Conservation (phyloP, 2,329 filamentous ascomycete genomes). For the Ophiostoma triangulosporum region DNA sequence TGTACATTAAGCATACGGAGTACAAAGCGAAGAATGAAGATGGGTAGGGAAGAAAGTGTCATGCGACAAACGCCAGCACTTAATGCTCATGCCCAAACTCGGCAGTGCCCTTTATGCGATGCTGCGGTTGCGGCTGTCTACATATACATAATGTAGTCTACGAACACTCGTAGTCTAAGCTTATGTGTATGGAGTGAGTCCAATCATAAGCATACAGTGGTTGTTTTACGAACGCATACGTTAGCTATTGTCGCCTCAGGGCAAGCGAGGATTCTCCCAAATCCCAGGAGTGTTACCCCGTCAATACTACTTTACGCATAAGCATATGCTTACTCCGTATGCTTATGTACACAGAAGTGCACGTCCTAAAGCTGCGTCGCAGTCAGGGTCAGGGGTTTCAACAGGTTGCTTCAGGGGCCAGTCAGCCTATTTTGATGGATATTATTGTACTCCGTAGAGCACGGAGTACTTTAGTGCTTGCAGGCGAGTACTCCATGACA, state of each 20-base stretch:
- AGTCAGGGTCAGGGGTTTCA: slow-evolving; percentile 1
- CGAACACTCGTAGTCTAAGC: too few relatives aligned
- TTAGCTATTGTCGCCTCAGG: too few relatives aligned
- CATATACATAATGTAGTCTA: too few relatives aligned
- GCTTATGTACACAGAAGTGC: background rate
- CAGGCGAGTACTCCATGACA: background rate
- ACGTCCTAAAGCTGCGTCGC: background rate
- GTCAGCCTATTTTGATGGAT: background rate
- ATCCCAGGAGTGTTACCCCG: background rate
- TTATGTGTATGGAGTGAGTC: too few relatives aligned
- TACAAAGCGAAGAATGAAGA: background rate
- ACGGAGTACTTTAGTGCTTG: background rate
- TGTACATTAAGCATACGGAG: too few relatives aligned
- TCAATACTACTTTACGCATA: background rate
- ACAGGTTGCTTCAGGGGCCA: background rate
- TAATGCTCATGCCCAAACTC: background rate
- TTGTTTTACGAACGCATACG: too few relatives aligned
- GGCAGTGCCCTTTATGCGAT: background rate
- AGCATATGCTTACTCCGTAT: background rate
- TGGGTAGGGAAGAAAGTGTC: background rate
- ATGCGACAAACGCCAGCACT: background rate
- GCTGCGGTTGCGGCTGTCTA: background rate
- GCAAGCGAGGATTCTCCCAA: too few relatives aligned
- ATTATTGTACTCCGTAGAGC: background rate
- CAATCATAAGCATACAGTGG: too few relatives aligned